Conservation (phyloP, 345 rosid genomes). For the Rhizophora apiculata region DNA sequence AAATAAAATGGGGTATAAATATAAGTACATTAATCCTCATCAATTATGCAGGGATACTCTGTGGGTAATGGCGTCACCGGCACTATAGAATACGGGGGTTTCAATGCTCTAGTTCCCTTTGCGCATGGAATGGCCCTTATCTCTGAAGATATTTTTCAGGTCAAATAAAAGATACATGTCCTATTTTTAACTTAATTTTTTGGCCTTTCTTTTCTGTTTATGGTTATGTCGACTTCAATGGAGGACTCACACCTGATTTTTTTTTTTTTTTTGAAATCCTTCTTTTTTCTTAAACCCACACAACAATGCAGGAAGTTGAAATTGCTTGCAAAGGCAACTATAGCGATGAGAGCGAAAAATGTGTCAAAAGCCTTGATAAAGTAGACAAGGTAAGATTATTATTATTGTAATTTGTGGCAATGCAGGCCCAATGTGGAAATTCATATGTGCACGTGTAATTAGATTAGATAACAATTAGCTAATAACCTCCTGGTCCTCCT, state of each 20-base stretch:
- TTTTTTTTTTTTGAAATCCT: too few species aligned
- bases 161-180: not conserved
- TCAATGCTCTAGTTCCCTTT: slow-evolving; percentile 30
- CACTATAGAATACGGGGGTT: slow-evolving; percentile 12
- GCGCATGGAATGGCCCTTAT: slow-evolving; percentile 47
- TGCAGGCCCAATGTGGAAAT: too few species aligned
- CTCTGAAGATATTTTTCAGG: slow-evolving; percentile 34
- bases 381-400: slow-evolving; percentile 24
- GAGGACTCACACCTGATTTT: too few species aligned
- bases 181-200: too few species aligned
- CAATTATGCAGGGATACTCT: slow-evolving; percentile 37
- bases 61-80: slow-evolving; percentile 40
- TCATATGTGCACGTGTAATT: too few species aligned
- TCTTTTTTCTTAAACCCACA: too few species aligned
- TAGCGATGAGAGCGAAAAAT: slow-evolving; percentile 7
- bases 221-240: not conserved
- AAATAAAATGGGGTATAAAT: too few species aligned
- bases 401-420: too few species aligned
- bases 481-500: too few species aligned
- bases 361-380: slow-evolving; percentile 19
- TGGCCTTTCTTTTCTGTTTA: not conserved
- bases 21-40: not conserved
- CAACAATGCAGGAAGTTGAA: slow-evolving; percentile 17
- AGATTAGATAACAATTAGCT: too few species aligned
- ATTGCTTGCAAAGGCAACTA: slow-evolving; percentile 36